phyloP scores from a whole-genome alignment of 495 filamentous ascomycete species.

The Aspergillus sclerotioniger region DNA sequence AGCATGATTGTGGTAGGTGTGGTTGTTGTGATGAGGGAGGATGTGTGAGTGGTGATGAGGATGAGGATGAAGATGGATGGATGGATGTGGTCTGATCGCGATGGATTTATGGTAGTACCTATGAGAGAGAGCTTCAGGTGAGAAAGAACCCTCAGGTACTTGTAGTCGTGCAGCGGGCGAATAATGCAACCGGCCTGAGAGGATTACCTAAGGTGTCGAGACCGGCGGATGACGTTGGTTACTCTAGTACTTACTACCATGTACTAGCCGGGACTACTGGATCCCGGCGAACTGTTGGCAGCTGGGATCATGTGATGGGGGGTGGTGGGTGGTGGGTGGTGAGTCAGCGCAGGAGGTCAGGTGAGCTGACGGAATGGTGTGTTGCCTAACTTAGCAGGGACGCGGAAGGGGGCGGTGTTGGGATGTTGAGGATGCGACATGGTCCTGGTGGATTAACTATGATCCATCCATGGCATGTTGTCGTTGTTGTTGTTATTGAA shows the following conservation, averaged over 20 bases:
- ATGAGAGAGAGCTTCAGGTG: slow-evolving; percentile 4
- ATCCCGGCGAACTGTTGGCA: no score
- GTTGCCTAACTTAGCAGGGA: not conserved
- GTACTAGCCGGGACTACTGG: no score
- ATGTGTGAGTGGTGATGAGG: slow-evolving; percentile 4
- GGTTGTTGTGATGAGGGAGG: slow-evolving; percentile 11
- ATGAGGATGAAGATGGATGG: slow-evolving; percentile 11
- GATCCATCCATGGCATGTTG: not conserved
- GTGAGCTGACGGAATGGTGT: slow-evolving; percentile 3
- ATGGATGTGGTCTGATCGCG: slow-evolving; percentile 3
- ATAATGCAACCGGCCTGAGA: no score
- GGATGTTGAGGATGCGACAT: not conserved
- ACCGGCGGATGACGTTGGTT: slow-evolving; percentile 17
- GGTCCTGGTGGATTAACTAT: not conserved
- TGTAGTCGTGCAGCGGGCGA: slow-evolving; percentile 5
- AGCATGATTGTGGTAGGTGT: slow-evolving; percentile 52
- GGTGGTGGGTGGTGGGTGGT: not conserved
- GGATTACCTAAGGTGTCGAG: slow-evolving; percentile 6
- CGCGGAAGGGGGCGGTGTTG: not conserved
- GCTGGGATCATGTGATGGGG: slow-evolving; percentile 23
- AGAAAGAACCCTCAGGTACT: not conserved
- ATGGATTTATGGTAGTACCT: slow-evolving; percentile 1
- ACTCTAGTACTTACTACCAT: no score
- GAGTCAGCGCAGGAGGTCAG: slow-evolving; percentile 21
- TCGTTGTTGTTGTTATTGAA: no score